Evolutionary conservation across 805 yeast species (phyloP), one percentile per base, ranked within the genome.

Genomic region (Clavispora phyllophila): DNA sequence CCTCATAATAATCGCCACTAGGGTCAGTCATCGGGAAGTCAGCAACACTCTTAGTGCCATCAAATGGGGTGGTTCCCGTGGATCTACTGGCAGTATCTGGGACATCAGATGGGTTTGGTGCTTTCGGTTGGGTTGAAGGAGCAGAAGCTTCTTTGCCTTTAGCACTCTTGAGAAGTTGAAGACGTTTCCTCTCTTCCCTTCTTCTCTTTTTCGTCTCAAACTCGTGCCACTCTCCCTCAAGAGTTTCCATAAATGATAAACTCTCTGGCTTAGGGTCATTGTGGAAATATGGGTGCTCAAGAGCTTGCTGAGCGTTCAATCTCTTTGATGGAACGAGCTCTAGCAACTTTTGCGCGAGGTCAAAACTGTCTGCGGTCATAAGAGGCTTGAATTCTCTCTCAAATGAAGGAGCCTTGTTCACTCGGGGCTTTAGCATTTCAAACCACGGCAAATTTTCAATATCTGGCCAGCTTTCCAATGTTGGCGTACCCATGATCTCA

Each of bases 161-260:
- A 12, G 41, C 17, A 14, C n/a, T 44, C 25, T 50, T 52, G 28
- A 50, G 38, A 3, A 66, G 72, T 44, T 65, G 68, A 22, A 62
- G 35, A 43, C 70, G 50, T 46, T 68, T 68, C 25, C 75, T 55
- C 49, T 72, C 77, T 46, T 69, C 68, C 45, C 83, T 66, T 48
- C 87, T 70, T 54, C 84, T 76, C 65, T 81, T 83, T 62, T 91
- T 89, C 2, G 96, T 93, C 56, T 91, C 99, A 61, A 84, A 91
- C 58, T 91, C 99, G 59, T 91, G 99, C 93, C 97, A 91, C 61
- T 95, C 98, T 3, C 93, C 95, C 42, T 71, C 68, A 23, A 81
- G 62, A n/a, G 72, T 70, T 23, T 72, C 66, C 49, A 84, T 69
- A 41, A 81, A 72, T 9, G 66, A 60, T 29, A 87, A 68, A 5